phyloP scores from a whole-genome alignment of 2,329 filamentous ascomycete species.

The Lasiodiplodia sp. region DNA sequence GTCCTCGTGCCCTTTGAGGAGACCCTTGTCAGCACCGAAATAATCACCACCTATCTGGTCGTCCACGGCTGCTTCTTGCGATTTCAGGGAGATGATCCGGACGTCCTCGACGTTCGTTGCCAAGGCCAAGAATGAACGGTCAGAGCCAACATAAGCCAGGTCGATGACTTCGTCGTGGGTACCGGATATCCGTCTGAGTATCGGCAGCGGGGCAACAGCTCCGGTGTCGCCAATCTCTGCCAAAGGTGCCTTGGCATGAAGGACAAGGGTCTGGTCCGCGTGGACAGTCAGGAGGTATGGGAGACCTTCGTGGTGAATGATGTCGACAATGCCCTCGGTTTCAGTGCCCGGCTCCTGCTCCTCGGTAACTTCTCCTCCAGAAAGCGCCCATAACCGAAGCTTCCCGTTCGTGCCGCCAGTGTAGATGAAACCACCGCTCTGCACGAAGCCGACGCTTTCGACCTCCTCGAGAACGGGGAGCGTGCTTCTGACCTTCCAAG shows the following conservation, averaged over 20 bases:
- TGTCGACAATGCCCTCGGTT: slow-evolving; percentile 73
- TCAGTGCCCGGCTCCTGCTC: slow-evolving; percentile 70
- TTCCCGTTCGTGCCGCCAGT: slow-evolving; percentile 85
- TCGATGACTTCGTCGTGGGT: slow-evolving; percentile 99
- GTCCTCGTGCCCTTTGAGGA: slow-evolving; percentile 89
- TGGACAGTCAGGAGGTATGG: slow-evolving; percentile 82
- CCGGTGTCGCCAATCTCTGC: slow-evolving; percentile 47
- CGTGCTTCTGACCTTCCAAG: slow-evolving; percentile 83
- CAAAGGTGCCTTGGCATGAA: slow-evolving; percentile 68
- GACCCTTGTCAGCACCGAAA: slow-evolving; percentile 87
- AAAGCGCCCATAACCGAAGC: slow-evolving; percentile 82
- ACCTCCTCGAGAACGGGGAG: slow-evolving; percentile 86
- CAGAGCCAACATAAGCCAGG: slow-evolving; percentile 81
- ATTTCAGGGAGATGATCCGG: slow-evolving; percentile 76
- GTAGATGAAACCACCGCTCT: slow-evolving; percentile 74
- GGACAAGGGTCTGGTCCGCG: slow-evolving; percentile 83
- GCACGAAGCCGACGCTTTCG: slow-evolving; percentile 82
- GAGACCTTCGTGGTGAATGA: slow-evolving; percentile 70
- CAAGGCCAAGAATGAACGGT: slow-evolving; percentile 82
- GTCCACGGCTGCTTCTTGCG: slow-evolving; percentile 37
- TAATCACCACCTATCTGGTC: slow-evolving; percentile 57
- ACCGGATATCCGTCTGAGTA: slow-evolving; percentile 84
- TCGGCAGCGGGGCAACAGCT: slow-evolving; percentile 63
- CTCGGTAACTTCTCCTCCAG: slow-evolving; percentile 79
- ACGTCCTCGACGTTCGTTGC: slow-evolving; percentile 96